phyloP scores from a whole-genome alignment of 2,329 filamentous ascomycete genomes.

The Monosporascus ibericus region DNA sequence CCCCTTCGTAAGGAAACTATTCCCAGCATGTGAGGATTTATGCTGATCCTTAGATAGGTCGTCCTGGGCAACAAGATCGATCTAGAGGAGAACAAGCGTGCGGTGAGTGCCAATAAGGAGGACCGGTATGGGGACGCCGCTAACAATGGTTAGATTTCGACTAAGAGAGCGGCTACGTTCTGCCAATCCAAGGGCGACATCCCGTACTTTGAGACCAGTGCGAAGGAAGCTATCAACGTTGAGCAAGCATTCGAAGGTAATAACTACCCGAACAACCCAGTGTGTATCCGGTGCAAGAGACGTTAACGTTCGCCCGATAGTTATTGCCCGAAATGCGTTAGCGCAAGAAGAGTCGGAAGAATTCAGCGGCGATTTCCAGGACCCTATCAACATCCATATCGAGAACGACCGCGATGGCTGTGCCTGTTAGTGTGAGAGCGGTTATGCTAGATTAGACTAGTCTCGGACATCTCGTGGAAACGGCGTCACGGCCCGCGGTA shows the following conservation, averaged over 20 bases:
- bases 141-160: conserved; percentile 62
- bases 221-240: conserved; percentile 97
- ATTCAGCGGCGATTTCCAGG: conserved; percentile 94
- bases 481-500: background rate
- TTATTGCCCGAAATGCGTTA: conserved; percentile 92
- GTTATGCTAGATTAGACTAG: background rate
- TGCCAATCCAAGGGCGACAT: conserved; percentile 97
- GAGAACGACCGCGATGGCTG: conserved; percentile 91
- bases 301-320: conserved; percentile 36
- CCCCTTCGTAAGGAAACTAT: conserved; percentile 68
- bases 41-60: conserved; percentile 47
- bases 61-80: conserved; percentile 99
- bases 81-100: conserved; percentile 93
- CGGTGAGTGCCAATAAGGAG: conserved; percentile 44
- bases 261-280: conserved; percentile 7
- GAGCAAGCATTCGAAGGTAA: conserved; percentile 70
- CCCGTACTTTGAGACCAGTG: conserved; percentile 98
- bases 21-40: background rate
- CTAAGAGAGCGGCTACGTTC: conserved; percentile 93
- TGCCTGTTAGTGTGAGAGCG: conserved; percentile 60
- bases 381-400: conserved; percentile 96
- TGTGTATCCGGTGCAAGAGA: background rate
- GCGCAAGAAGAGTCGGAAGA: conserved; percentile 97
- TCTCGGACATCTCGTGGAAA: background rate
- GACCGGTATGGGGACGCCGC: background rate